phyloP scores from a whole-genome alignment of 2,329 filamentous ascomycete genomes.

The Colletotrichum sp. region DNA sequence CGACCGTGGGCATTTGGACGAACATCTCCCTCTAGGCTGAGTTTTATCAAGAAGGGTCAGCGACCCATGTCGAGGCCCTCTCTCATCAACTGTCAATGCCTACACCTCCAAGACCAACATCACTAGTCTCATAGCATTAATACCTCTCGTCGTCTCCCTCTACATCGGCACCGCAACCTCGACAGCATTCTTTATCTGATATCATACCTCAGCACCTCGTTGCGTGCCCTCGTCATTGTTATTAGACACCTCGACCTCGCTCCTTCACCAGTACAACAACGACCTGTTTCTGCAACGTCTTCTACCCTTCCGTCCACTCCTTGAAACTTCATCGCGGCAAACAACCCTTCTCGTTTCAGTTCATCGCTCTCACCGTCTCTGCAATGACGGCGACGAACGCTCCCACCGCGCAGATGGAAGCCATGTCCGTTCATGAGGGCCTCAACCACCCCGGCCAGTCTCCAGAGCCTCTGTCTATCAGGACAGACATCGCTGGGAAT shows the following conservation, averaged over 20 bases:
- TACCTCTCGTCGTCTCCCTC: neutral
- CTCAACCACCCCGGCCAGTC: neutral
- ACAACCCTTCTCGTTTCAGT: slow-evolving; percentile 6
- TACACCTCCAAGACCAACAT: neutral
- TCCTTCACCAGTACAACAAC: neutral
- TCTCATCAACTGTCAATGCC: neutral
- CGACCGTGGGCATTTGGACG: neutral
- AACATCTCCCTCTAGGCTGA: neutral
- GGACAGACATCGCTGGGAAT: neutral
- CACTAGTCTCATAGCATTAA: slow-evolving; percentile 5
- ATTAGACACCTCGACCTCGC: neutral
- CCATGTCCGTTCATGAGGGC: neutral
- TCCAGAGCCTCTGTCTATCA: neutral
- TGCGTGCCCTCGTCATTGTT: neutral
- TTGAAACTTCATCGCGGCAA: slow-evolving; percentile 9
- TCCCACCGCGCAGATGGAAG: neutral
- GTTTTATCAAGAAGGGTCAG: slow-evolving; percentile 13
- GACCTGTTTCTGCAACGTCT: neutral
- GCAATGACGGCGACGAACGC: slow-evolving; percentile 3
- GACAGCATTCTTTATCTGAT: neutral
- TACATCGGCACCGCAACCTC: neutral
- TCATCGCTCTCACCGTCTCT: neutral
- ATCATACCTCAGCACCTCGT: neutral
- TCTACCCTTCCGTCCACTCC: neutral
- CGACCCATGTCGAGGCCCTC: slow-evolving; percentile 7